Base-by-base conservation (phyloP, 1,284 basidiomycete species). In the Gymnopus androsaceus region DNA sequence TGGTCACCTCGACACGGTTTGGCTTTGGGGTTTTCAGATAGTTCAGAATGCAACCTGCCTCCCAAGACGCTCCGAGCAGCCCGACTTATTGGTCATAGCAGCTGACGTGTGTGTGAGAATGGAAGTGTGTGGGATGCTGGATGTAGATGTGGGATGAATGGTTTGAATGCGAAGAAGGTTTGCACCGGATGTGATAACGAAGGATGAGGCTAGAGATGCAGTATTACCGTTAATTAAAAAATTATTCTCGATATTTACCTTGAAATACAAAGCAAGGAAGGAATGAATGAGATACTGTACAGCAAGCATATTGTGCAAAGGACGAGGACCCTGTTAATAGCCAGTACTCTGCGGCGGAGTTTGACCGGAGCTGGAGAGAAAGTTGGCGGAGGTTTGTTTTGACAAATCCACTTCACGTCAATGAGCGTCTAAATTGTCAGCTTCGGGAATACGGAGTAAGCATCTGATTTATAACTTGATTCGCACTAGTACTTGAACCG, bases 21-120 rank as follows among this genome's bases (percentile, higher is more conserved):
- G 67, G 76, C 17, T 63, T 56, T 0, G 82, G 82, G 12, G 76
- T 78, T 57, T 69, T 73, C 44, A 63, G 65, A 65, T 78, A 83
- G 48, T 67, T 74, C 60, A 74, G 71, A 46, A 70, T 61, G 58
- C 76, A 82, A 23, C 79, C 77, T 8, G 69, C 33, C 54, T n/a
- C n/a, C n/a, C n/a, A n/a, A n/a, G n/a, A n/a, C n/a, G n/a, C n/a
- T n/a, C n/a, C n/a, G n/a, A n/a, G n/a, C n/a, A n/a, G n/a, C n/a
- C n/a, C n/a, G n/a, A n/a, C n/a, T n/a, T n/a, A n/a, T n/a, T n/a
- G n/a, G n/a, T n/a, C n/a, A n/a, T n/a, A 25, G 67, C 14, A 33
- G 31, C 31, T 33, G 31, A 6, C 6, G 31, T 33, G 6, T 6
- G 14, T 53, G 63, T 63, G 44, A 36, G 47, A 38, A 41, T 64